These are phyloP conservation scores for Naganishia sp. DNA, from an alignment of 1,284 basidiomycete species.

Conservation along the genomic window DNA sequence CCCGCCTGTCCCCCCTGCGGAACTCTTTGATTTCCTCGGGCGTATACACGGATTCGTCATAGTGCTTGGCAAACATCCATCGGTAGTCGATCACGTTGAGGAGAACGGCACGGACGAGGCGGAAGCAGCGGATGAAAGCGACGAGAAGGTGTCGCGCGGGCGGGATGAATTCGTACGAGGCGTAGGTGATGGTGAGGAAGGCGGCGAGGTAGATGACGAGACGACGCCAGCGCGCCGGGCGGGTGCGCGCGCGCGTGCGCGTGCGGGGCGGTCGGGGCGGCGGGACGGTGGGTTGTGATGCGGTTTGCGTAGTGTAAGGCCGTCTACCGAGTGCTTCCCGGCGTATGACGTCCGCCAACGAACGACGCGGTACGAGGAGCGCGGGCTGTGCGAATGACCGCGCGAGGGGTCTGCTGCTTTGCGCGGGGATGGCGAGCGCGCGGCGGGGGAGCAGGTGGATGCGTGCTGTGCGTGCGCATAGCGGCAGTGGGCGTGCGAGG, in stretches of 20 bases:
- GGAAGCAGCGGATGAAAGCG: constrained; percentile 67
- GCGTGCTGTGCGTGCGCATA: no score
- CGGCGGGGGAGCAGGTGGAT: no score
- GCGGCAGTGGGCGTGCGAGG: no score
- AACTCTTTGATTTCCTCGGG: constrained; percentile 62
- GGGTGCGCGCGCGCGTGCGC: no score
- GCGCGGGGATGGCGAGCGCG: no score
- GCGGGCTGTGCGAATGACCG: no score
- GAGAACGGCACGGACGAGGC: constrained; percentile 56
- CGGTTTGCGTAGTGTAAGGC: neutral
- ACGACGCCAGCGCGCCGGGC: constrained; percentile 9
- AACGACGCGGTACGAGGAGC: neutral
- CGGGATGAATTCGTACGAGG: constrained; percentile 51
- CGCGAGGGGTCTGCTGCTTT: no score
- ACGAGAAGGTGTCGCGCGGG: constrained; percentile 55
- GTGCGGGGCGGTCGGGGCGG: neutral
- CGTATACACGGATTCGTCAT: constrained; percentile 36
- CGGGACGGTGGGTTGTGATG: neutral
- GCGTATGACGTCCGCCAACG: neutral
- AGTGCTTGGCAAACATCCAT: constrained; percentile 63
- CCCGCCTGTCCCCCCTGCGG: constrained; percentile 63
- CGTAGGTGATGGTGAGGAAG: constrained; percentile 39
- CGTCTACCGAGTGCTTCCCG: neutral
- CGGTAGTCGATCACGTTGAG: constrained; percentile 79
- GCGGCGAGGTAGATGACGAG: constrained; percentile 41